Percentiles rank a stretch among this genome's conserved stretches.
Conservation (phyloP, 139 green algal species). For the Chlamydomonas applanata region DNA sequence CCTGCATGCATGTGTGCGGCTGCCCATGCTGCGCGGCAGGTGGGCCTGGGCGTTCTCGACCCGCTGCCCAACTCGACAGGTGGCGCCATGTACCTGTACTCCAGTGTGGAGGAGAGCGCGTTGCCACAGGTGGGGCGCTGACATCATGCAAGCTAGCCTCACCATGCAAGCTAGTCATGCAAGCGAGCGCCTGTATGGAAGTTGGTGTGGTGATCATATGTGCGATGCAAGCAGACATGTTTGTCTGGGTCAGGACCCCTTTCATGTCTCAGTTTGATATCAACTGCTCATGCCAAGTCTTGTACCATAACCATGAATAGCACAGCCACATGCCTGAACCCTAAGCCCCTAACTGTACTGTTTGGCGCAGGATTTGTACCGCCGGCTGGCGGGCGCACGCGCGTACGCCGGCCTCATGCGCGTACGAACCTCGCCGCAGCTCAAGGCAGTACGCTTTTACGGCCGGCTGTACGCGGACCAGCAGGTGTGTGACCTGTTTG, state of each 20-base stretch:
- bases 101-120: slow-evolving; percentile 46
- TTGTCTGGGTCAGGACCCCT: no score
- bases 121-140: slow-evolving; percentile 56
- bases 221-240: no score
- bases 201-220: not conserved
- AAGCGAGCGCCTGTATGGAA: not conserved
- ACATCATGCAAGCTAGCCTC: slow-evolving; percentile 13
- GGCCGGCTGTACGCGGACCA: slow-evolving; percentile 62
- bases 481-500: not conserved
- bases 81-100: slow-evolving; percentile 78
- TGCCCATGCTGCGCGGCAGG: not conserved
- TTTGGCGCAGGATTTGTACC: slow-evolving; percentile 82
- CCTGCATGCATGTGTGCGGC: no score
- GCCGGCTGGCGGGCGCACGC: slow-evolving; percentile 54
- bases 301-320: no score
- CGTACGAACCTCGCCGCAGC: slow-evolving; percentile 67
- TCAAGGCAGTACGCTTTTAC: slow-evolving; percentile 61
- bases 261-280: no score
- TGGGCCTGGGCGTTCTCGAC: slow-evolving; percentile 54
- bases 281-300: no score
- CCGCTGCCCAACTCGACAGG: slow-evolving; percentile 62
- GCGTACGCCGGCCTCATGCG: slow-evolving; percentile 69
- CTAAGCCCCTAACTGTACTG: no score
- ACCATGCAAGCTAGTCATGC: not conserved
- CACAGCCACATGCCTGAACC: no score